Percentiles rank a stretch among this genome's conserved stretches.
phyloP scores from a whole-genome alignment of 176 grass and related monocot species.

The Carex cristatella region DNA sequence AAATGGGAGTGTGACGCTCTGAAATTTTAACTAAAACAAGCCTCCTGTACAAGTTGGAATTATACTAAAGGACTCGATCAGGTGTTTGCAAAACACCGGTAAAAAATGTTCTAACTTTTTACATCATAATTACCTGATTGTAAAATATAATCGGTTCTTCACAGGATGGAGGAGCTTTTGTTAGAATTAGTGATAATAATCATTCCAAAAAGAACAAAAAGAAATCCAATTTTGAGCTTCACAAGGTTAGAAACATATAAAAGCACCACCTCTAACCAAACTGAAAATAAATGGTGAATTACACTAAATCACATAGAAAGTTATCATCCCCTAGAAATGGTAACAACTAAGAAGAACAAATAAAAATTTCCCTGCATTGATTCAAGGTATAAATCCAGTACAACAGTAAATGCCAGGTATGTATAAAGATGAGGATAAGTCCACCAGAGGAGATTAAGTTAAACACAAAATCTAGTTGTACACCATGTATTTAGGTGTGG shows the following conservation, averaged over 20 bases:
- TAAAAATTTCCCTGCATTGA: not conserved
- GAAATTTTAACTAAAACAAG: too few species aligned
- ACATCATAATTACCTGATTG: not conserved
- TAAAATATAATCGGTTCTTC: not conserved
- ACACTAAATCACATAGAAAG: not conserved
- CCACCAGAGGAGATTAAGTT: not conserved
- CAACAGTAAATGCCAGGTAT: not conserved
- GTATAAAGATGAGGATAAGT: conserved; percentile 14
- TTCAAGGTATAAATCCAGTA: conserved; percentile 5
- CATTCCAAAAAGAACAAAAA: not conserved
- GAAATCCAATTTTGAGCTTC: not conserved
- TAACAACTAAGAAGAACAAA: not conserved
- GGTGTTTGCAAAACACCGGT: not conserved
- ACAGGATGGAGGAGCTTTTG: too few species aligned
- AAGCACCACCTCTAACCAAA: not conserved
- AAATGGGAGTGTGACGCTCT: too few species aligned
- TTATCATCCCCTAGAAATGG: not conserved
- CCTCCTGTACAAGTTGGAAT: not conserved
- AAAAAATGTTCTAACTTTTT: not conserved
- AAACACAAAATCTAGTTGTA: conserved; percentile 53
- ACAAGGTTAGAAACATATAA: not conserved
- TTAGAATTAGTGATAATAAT: not conserved
- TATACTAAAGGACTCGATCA: not conserved
- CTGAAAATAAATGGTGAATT: not conserved
- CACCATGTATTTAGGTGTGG: conserved; percentile 89